Percentiles rank a stretch among this genome's conserved stretches.
Conservation (phyloP, 805 yeast genomes). For the Hemisphaericaspora nanyangensis region DNA sequence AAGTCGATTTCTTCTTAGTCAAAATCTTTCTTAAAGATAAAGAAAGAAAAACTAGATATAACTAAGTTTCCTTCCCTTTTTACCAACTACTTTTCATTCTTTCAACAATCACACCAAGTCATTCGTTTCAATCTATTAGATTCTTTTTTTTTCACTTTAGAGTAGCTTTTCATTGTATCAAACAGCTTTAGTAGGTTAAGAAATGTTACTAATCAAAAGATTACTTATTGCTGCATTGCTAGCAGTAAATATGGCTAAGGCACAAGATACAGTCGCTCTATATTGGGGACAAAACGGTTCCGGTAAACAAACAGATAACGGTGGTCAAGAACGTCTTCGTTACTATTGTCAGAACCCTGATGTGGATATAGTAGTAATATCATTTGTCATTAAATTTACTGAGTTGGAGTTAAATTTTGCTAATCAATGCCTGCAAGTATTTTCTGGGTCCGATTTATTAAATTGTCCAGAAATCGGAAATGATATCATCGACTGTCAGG, state of each 20-base stretch:
- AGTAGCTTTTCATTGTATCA: too few species aligned
- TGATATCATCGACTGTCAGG: constrained; percentile 72
- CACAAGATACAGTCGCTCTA: constrained; percentile 16
- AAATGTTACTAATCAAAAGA: constrained; percentile 8
- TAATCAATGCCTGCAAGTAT: constrained; percentile 20
- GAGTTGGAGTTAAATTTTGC: constrained; percentile 16
- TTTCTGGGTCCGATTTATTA: constrained; percentile 35
- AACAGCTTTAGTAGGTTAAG: too few species aligned
- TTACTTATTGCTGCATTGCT: constrained; percentile 8
- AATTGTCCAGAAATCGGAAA: constrained; percentile 37
- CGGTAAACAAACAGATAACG: constrained; percentile 31
- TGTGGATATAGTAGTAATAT: constrained; percentile 64
- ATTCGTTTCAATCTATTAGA: too few species aligned
- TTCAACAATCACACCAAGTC: too few species aligned
- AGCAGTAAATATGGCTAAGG: constrained; percentile 8
- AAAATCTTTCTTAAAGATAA: too few species aligned
- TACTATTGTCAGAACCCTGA: constrained; percentile 60
- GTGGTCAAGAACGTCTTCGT: constrained; percentile 26
- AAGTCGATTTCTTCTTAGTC: too few species aligned
- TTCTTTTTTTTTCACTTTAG: too few species aligned
- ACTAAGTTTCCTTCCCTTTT: too few species aligned
- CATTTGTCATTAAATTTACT: constrained; percentile 66
- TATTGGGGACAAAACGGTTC: constrained; percentile 21
- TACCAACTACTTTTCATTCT: too few species aligned
- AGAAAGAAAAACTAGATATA: too few species aligned